These are phyloP conservation scores for Clavariopsis aquatica DNA, from an alignment of 495 filamentous ascomycete species.

Conservation along the genomic window DNA sequence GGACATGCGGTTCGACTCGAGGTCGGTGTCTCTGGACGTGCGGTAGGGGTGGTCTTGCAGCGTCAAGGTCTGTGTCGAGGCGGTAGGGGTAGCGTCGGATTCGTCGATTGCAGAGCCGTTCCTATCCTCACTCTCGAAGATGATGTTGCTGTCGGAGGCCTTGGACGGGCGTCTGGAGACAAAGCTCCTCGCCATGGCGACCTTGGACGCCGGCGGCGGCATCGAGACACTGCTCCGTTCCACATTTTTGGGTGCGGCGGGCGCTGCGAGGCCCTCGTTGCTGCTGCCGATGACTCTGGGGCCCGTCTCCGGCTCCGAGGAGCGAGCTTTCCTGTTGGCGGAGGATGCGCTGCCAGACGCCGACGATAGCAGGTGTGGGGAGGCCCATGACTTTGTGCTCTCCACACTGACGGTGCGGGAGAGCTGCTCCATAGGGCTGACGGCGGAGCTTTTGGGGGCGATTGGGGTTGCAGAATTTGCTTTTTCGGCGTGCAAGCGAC, in stretches of 20 bases:
- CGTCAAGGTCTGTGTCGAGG: slow-evolving; percentile 29
- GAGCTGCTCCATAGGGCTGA: slow-evolving; percentile 40
- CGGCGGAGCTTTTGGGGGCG: slow-evolving; percentile 2
- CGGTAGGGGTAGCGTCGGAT: slow-evolving; percentile 33
- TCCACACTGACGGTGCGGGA: slow-evolving; percentile 45
- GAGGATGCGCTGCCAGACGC: slow-evolving; percentile 37
- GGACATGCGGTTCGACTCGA: slow-evolving; percentile 63
- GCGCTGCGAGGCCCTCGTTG: not conserved
- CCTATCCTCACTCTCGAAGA: slow-evolving; percentile 10
- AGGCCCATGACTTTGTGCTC: slow-evolving; percentile 24
- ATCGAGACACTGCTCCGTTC: slow-evolving; percentile 63
- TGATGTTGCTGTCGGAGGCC: slow-evolving; percentile 28
- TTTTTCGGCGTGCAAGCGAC: not conserved
- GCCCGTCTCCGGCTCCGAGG: slow-evolving; percentile 55
- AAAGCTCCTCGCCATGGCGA: slow-evolving; percentile 30
- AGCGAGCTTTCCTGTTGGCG: slow-evolving; percentile 54
- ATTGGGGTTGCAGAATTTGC: slow-evolving; percentile 1
- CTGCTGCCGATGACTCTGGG: not conserved
- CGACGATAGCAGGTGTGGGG: slow-evolving; percentile 32
- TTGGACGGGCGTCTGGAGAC: slow-evolving; percentile 32
- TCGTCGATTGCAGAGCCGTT: slow-evolving; percentile 35
- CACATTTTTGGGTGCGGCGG: slow-evolving; percentile 44
- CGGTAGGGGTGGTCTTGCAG: slow-evolving; percentile 50
- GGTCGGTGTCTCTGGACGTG: slow-evolving; percentile 35
- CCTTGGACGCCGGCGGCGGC: slow-evolving; percentile 53